Evolutionary conservation across 1,284 basidiomycete genomes (phyloP), one percentile per base, ranked within the genome.

Genomic region (Apiotrichum siamense): DNA sequence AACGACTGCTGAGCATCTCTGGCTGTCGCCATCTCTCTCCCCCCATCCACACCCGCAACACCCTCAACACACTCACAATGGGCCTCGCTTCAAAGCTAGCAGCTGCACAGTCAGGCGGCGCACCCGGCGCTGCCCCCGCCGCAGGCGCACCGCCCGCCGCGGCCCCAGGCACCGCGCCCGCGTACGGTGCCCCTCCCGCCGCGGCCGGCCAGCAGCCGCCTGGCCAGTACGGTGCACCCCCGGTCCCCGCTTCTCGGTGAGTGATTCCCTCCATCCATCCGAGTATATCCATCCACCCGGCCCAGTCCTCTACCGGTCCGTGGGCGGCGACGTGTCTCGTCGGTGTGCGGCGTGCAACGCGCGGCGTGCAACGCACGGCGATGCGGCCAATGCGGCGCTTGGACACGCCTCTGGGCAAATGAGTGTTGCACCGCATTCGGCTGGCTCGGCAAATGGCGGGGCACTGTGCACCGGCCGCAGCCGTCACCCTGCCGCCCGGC

Each of bases 81-180:
- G 55, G 55, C 31, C 55, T 57, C 51, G 55, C 55, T 25, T 57
- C 55, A 15, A 57, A 57, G 29, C 55, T 57, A 26, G 55, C 55
- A 32, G 50, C 55, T 2, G 20, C 55, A 2, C 51, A 57, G 32
- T n/a, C n/a, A n/a, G n/a, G n/a, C n/a, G 47, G 23, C 2, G 47
- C 42, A 10, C 46, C 24, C 23, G 50, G 39, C 12, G 49, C 36
- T 15, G 32, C 48, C 27, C 26, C 32, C 43, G 38, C 36, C 26
- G 44, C 15, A 15, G 57, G 24, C 32, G 54, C 46, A 40, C 48
- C 54, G 43, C 37, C 54, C 21, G 57, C 48, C 44, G 45, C 51
- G 18, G 42, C 54, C 17, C 51, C 52, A 20, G 56, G 57, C 33
- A 37, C 58, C 33, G 55, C 56, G 3, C 40, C 51, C 23, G 52